These are phyloP conservation scores for Rhinocladiella mackenziei DNA, from an alignment of 2,329 filamentous ascomycete species.

Conservation along the genomic window DNA sequence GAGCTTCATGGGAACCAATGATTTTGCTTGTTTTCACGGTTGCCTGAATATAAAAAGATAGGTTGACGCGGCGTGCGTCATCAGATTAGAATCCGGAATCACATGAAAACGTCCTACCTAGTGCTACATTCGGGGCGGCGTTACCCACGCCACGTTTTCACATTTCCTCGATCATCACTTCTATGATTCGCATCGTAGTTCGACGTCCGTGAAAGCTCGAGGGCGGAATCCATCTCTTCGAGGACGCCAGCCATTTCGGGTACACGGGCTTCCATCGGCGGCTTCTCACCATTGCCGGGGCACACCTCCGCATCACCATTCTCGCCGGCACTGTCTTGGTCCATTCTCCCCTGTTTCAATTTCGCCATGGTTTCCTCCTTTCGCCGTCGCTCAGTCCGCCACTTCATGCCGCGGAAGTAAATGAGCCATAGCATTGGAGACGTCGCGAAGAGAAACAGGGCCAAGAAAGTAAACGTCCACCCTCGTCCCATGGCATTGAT, in stretches of 20 bases:
- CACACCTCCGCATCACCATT: background rate
- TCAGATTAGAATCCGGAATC: too few relatives aligned
- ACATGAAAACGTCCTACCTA: too few relatives aligned
- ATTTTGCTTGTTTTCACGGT: too few relatives aligned
- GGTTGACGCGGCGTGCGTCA: too few relatives aligned
- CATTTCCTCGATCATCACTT: too few relatives aligned
- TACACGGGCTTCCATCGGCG: slow-evolving; percentile 10
- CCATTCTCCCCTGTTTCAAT: slow-evolving; percentile 23
- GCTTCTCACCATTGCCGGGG: slow-evolving; percentile 1
- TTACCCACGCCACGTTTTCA: too few relatives aligned
- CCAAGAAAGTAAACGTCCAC: slow-evolving; percentile 42
- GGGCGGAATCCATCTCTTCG: too few relatives aligned
- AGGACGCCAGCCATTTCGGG: slow-evolving; percentile 13
- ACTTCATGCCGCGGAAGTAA: slow-evolving; percentile 32
- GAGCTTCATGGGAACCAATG: too few relatives aligned
- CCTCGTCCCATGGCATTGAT: slow-evolving; percentile 47
- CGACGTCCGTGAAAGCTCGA: too few relatives aligned
- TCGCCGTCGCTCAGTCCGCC: slow-evolving; percentile 29
- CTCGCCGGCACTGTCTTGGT: slow-evolving; percentile 7
- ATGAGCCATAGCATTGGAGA: slow-evolving; percentile 34
- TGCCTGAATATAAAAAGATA: too few relatives aligned
- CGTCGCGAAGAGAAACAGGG: slow-evolving; percentile 36
- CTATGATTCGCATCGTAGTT: too few relatives aligned
- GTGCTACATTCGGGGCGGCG: too few relatives aligned
- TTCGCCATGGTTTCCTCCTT: slow-evolving; percentile 13